A percentile compares a stretch with the other conserved stretches of the same genome.
phyloP scores from a whole-genome alignment of 2,329 filamentous ascomycete species.

The Colletotrichum horii region DNA sequence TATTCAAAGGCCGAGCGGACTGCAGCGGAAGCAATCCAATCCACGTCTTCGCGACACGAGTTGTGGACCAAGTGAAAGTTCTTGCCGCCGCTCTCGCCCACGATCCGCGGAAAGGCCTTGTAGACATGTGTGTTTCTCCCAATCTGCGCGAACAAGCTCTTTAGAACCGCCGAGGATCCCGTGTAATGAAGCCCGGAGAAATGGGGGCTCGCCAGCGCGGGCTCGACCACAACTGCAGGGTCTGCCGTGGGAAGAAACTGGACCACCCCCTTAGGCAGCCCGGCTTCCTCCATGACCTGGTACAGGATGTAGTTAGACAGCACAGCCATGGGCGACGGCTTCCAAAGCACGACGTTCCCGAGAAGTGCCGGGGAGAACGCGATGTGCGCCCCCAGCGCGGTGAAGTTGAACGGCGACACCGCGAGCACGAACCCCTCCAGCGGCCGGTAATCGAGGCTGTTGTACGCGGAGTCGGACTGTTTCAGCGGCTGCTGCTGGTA shows the following conservation, averaged over 20 bases:
- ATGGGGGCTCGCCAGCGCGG: neutral
- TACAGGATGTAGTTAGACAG: neutral
- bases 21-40: neutral
- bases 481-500: neutral
- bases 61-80: constrained; percentile 3
- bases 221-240: neutral
- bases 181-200: neutral
- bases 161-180: neutral
- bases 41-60: neutral
- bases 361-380: neutral
- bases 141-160: neutral
- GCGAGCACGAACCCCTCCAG: neutral
- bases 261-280: neutral
- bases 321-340: neutral
- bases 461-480: neutral
- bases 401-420: neutral
- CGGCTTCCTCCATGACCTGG: neutral
- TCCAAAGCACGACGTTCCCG: neutral
- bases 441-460: neutral
- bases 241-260: neutral
- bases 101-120: neutral
- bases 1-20: neutral
- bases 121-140: fast-evolving
- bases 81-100: neutral
- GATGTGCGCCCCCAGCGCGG: neutral